phyloP scores from a whole-genome alignment of 2,329 filamentous ascomycete genomes.

The Pyrenophora tritici-repentis region DNA sequence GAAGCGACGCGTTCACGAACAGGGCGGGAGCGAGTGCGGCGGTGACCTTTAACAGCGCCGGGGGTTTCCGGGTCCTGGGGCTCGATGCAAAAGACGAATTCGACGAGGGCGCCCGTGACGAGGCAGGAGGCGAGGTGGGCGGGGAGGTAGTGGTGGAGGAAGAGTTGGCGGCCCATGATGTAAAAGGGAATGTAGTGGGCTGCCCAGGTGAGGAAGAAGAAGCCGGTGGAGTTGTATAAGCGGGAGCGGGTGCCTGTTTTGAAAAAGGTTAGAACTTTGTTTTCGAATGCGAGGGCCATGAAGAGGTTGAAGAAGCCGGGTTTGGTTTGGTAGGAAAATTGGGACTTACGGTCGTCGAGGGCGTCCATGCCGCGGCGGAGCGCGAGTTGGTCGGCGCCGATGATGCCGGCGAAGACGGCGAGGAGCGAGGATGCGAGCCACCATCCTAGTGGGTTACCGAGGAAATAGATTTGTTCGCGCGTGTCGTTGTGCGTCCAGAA shows the following conservation, averaged over 20 bases:
- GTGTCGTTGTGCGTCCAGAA: constrained; percentile 99
- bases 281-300: constrained; percentile 7
- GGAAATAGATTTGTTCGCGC: constrained; percentile 95
- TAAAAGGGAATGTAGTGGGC: constrained; percentile 98
- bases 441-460: constrained; percentile 96
- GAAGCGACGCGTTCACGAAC: constrained; percentile 80
- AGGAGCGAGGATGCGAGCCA: constrained; percentile 92
- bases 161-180: constrained; percentile 96
- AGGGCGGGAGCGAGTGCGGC: constrained; percentile 64
- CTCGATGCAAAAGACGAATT: constrained; percentile 95
- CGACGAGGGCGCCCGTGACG: constrained; percentile 86
- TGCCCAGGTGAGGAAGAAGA: constrained; percentile 98
- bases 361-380: constrained; percentile 91
- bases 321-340: constrained; percentile 2
- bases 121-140: constrained; percentile 89
- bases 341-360: constrained; percentile 82
- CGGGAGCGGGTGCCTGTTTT: constrained; percentile 79
- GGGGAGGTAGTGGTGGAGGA: constrained; percentile 96
- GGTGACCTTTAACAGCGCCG: constrained; percentile 38
- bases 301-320: constrained; percentile 2
- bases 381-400: constrained; percentile 91
- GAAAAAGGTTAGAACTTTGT: constrained; percentile 17
- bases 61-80: constrained; percentile 59
- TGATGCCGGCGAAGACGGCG: constrained; percentile 89
- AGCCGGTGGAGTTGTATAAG: constrained; percentile 97